These are phyloP conservation scores for Ophiocordyceps camponoti-floridani DNA, from an alignment of 2,329 filamentous ascomycete genomes.

Conservation along the genomic window DNA sequence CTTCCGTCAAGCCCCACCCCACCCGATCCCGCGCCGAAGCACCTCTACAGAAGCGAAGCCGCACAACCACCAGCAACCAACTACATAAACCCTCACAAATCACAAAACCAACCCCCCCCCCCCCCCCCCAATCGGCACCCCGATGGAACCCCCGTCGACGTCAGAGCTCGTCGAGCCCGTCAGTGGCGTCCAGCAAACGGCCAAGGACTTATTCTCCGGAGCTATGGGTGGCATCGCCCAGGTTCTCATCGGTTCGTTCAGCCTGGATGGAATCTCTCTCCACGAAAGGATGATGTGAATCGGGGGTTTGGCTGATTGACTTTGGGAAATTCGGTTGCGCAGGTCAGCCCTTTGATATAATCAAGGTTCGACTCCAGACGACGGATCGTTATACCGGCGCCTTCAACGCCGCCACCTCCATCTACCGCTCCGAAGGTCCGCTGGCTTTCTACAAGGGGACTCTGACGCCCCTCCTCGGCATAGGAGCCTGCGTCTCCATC, in stretches of 20 bases:
- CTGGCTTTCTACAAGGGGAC: constrained; percentile 98
- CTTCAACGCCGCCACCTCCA: constrained; percentile 61
- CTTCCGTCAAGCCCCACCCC: too few species aligned
- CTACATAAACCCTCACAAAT: too few species aligned
- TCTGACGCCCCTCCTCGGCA: constrained; percentile 81
- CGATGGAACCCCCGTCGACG: too few species aligned
- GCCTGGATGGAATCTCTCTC: too few species aligned
- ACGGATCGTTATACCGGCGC: constrained; percentile 66
- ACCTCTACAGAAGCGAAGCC: too few species aligned
- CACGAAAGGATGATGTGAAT: too few species aligned
- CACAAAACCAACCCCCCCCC: too few species aligned
- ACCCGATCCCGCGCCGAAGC: too few species aligned
- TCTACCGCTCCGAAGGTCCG: constrained; percentile 75
- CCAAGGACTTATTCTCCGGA: constrained; percentile 83
- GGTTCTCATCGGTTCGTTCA: constrained; percentile 67
- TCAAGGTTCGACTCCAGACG: constrained; percentile 95
- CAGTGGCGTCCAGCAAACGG: constrained; percentile 33
- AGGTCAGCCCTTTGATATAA: constrained; percentile 71
- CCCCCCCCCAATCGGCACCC: too few species aligned
- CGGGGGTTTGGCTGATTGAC: too few species aligned
- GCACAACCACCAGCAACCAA: too few species aligned
- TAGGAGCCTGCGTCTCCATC: constrained; percentile 93
- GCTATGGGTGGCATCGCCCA: constrained; percentile 86
- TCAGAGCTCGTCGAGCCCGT: constrained; percentile 1
- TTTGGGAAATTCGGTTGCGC: neutral